Evolutionary conservation across 345 rosid species (phyloP).

Genomic region (Eucalyptus regnans): DNA sequence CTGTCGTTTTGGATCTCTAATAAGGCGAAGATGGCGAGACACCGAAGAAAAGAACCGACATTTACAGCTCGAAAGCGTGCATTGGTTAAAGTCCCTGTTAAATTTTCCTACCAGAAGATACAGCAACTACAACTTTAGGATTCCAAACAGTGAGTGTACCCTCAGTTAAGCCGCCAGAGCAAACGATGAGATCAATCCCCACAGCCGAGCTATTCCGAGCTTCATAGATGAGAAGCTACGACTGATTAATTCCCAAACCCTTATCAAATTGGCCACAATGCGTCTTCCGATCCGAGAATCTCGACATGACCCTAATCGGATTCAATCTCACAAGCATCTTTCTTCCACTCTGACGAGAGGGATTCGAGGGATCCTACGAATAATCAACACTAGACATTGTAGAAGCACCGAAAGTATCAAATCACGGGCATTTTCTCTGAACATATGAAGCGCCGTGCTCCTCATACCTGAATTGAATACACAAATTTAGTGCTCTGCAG

Average conservation of each 20-base stretch:
- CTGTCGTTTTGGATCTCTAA: background rate
- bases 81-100: background rate
- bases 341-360: background rate
- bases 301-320: background rate
- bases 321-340: background rate
- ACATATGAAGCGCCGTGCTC: slow-evolving; percentile 95
- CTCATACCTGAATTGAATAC: slow-evolving; percentile 49
- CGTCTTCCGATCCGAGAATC: background rate
- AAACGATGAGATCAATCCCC: background rate
- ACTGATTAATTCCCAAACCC: background rate
- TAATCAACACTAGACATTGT: background rate
- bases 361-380: background rate
- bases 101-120: background rate
- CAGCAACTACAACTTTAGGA: background rate
- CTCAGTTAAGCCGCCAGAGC: background rate
- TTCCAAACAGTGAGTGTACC: background rate
- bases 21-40: background rate
- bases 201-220: background rate
- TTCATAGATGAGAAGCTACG: background rate
- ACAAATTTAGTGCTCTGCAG: background rate
- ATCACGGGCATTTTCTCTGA: slow-evolving; percentile 92
- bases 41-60: background rate
- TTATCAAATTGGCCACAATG: background rate
- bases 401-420: background rate
- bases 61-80: background rate